phyloP scores from a whole-genome alignment of 2,329 filamentous ascomycete species.

The Ophiosphaerella narmari region DNA sequence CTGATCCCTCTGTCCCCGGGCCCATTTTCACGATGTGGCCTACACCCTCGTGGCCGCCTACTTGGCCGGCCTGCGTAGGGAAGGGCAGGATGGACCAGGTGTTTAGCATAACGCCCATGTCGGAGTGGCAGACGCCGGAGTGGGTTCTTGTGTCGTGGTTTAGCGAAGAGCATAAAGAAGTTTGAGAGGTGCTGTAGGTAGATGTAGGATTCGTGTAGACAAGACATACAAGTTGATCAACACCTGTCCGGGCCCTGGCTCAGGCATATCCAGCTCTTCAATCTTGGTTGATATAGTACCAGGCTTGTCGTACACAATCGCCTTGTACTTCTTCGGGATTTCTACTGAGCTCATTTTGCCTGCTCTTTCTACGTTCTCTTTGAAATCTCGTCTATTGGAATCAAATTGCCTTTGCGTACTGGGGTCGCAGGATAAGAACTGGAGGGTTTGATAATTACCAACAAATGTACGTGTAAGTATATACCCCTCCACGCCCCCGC shows the following conservation, averaged over 20 bases:
- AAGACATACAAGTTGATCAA: constrained; percentile 61
- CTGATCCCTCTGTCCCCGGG: constrained; percentile 59
- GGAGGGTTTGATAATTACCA: no score
- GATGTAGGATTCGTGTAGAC: background rate
- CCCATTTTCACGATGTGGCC: constrained; percentile 69
- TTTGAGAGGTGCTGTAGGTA: background rate
- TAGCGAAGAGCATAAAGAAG: background rate
- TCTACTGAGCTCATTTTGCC: constrained; percentile 29
- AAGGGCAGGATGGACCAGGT: constrained; percentile 61
- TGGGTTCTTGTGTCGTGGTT: constrained; percentile 51
- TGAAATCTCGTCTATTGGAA: background rate
- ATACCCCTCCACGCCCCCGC: no score
- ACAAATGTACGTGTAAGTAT: no score
- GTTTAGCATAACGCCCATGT: constrained; percentile 58
- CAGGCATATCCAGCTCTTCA: constrained; percentile 66
- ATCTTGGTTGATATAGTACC: constrained; percentile 68
- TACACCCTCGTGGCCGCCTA: constrained; percentile 73
- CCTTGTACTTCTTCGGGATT: constrained; percentile 65
- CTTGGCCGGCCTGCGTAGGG: constrained; percentile 64
- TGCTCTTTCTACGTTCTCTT: background rate
- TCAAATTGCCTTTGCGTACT: no score
- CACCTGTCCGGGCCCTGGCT: constrained; percentile 66
- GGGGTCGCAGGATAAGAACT: background rate
- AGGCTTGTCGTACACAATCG: constrained; percentile 67
- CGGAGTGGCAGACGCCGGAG: constrained; percentile 68